Evolutionary conservation across 768 basidiomycete species (phyloP).

Genomic region (Cytidiella melzeri): DNA sequence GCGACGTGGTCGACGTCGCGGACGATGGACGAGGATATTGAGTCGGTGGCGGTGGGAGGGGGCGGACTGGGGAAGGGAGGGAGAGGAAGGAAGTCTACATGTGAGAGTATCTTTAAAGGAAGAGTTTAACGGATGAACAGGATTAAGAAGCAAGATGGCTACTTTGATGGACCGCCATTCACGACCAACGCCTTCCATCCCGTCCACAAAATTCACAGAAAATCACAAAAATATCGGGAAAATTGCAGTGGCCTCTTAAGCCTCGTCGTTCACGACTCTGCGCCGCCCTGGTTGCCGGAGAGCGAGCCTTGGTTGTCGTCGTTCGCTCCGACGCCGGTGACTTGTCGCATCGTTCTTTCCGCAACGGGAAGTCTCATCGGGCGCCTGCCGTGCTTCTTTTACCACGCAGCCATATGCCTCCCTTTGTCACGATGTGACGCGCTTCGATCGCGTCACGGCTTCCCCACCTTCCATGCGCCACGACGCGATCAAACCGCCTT

Average conservation of each 20-base stretch:
- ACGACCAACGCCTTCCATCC: not conserved
- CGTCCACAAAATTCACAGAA: not conserved
- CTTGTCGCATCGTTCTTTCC: not conserved
- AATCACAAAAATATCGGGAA: no score
- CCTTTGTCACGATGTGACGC: not conserved
- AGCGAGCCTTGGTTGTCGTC: no score
- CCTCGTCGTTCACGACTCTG: no score
- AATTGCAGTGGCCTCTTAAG: no score
- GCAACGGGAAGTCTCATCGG: not conserved
- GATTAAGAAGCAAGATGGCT: not conserved
- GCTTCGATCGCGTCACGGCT: not conserved
- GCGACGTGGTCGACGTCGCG: conserved; percentile 14
- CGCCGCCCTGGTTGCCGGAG: no score
- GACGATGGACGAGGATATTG: conserved; percentile 26
- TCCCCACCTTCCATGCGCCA: not conserved
- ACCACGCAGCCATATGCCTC: not conserved
- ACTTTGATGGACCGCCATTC: not conserved
- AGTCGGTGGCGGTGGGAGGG: conserved; percentile 16
- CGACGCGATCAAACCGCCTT: not conserved
- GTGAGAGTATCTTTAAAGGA: conserved; percentile 34
- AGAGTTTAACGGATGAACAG: conserved; percentile 4
- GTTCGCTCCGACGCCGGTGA: no score
- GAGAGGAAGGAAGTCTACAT: conserved; percentile 19
- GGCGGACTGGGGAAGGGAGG: conserved; percentile 66
- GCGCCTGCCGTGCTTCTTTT: not conserved